These are phyloP conservation scores for Spathaspora sp. DNA, from an alignment of 1,139 yeast species.

Conservation along the genomic window DNA sequence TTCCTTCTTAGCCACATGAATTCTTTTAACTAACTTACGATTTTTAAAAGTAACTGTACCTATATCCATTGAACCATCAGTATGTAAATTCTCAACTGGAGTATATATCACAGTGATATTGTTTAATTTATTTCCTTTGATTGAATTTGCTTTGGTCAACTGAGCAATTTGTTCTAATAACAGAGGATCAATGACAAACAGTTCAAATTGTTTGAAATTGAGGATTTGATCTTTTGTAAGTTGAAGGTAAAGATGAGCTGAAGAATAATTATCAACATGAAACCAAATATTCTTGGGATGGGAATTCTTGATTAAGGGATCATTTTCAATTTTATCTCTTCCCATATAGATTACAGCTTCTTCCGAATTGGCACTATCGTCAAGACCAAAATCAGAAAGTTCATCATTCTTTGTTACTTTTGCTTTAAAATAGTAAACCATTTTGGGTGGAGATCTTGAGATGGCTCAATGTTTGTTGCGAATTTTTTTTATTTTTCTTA, in stretches of 20 bases:
- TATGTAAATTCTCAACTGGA: conserved; percentile 71
- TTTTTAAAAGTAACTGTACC: conserved; percentile 80
- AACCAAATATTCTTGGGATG: conserved; percentile 77
- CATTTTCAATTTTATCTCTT: conserved; percentile 75
- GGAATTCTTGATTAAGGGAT: conserved; percentile 67
- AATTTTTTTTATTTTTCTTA: background rate
- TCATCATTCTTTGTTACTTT: conserved; percentile 6
- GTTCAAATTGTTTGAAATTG: conserved; percentile 27
- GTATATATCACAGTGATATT: conserved; percentile 73
- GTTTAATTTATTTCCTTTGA: conserved; percentile 72
- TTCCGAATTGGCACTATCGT: conserved; percentile 28
- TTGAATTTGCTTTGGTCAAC: conserved; percentile 77
- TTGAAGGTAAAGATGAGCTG: conserved; percentile 80
- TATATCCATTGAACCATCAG: conserved; percentile 75
- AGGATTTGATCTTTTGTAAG: conserved; percentile 46
- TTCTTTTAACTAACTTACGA: conserved; percentile 50
- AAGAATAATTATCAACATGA: conserved; percentile 77
- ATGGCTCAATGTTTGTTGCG: background rate
- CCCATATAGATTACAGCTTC: conserved; percentile 61
- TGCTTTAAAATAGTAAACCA: conserved; percentile 63
- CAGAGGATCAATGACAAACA: conserved; percentile 46
- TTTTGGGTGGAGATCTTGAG: conserved; percentile 15
- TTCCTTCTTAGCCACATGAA: conserved; percentile 57
- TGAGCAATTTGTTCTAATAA: conserved; percentile 67
- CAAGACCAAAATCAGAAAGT: conserved; percentile 12